Evolutionary conservation across 2,329 filamentous ascomycete genomes (phyloP).

Genomic region (Venturia nashicola): DNA sequence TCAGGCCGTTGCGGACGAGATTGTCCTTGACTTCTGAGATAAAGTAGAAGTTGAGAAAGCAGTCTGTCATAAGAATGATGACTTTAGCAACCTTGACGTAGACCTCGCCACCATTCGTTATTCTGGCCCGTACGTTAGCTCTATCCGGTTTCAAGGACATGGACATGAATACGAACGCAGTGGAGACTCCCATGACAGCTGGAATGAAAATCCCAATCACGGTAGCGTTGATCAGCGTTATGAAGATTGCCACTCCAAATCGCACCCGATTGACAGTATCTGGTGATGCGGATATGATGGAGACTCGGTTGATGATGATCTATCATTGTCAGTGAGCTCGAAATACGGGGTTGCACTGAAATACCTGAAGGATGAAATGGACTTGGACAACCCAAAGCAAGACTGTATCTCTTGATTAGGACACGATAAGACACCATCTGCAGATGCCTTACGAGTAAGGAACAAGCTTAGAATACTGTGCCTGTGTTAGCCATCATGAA

Average conservation of each 20-base stretch:
- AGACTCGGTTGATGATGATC: neutral
- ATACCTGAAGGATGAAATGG: neutral
- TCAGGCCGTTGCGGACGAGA: neutral
- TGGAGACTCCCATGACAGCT: neutral
- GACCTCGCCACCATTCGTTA: neutral
- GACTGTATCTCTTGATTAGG: neutral
- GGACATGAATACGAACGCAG: neutral
- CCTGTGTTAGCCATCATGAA: neutral
- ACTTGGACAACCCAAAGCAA: neutral
- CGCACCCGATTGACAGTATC: neutral
- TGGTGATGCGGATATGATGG: neutral
- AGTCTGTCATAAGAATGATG: neutral
- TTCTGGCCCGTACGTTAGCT: neutral
- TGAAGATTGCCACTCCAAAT: neutral
- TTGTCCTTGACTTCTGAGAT: neutral
- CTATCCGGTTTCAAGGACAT: no score
- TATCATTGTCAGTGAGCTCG: neutral
- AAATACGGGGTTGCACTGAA: neutral
- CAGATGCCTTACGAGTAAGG: neutral
- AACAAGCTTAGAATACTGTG: neutral
- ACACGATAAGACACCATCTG: neutral
- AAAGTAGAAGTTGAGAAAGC: neutral
- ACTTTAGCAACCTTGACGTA: neutral
- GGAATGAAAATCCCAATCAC: neutral
- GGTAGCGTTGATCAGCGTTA: neutral